A percentile compares a stretch with the other conserved stretches of the same genome.
These are phyloP conservation scores for Ensete ventricosum DNA, from an alignment of 176 grass and related monocot species.

Conservation along the genomic window DNA sequence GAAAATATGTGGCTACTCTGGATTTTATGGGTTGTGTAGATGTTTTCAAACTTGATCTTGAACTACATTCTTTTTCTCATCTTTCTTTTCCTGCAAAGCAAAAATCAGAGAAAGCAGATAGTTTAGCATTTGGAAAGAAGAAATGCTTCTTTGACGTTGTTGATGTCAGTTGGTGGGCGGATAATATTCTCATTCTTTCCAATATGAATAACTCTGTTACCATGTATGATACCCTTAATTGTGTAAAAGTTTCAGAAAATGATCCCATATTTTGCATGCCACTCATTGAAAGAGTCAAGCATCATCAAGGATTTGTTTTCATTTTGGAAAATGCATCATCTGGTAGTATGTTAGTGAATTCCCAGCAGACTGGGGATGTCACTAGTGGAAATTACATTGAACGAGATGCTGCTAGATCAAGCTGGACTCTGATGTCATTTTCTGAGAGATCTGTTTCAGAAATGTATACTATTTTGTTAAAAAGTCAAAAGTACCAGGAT, in stretches of 20 bases:
- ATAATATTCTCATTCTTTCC: conserved; percentile 65
- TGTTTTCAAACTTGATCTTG: conserved; percentile 46
- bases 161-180: conserved; percentile 87
- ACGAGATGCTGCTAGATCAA: conserved; percentile 32
- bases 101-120: not conserved
- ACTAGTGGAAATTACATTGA: conserved; percentile 17
- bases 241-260: conserved; percentile 42
- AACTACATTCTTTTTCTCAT: conserved; percentile 33
- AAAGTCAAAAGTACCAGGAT: conserved; percentile 41
- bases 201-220: conserved; percentile 38
- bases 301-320: conserved; percentile 50
- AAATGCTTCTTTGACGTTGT: conserved; percentile 39
- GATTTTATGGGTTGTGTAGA: conserved; percentile 69
- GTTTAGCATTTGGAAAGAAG: conserved; percentile 5
- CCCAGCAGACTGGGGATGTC: not conserved
- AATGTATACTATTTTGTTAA: conserved; percentile 68
- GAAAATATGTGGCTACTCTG: conserved; percentile 56
- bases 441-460: conserved; percentile 54
- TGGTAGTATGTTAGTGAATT: conserved; percentile 21
- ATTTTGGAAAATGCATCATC: conserved; percentile 56
- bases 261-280: conserved; percentile 49
- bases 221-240: conserved; percentile 57
- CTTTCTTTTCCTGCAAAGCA: conserved; percentile 25
- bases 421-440: conserved; percentile 74
- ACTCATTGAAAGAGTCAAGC: conserved; percentile 56